Conservation (phyloP, 2,329 filamentous ascomycete genomes). For the Colletotrichum melonis region DNA sequence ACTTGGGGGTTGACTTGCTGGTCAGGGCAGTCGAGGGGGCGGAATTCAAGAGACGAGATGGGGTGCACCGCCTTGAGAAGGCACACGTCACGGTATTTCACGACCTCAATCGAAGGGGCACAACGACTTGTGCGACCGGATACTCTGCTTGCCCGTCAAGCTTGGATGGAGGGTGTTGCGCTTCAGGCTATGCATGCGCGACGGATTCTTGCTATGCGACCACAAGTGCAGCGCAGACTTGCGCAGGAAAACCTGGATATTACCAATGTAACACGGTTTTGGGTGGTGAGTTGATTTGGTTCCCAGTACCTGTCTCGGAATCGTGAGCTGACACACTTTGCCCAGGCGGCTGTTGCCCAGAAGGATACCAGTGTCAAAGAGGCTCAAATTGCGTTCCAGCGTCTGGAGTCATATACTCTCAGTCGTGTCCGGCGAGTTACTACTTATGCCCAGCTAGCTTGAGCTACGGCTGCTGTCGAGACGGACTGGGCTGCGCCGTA, state of each 20-base stretch:
- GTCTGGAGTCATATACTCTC: conserved; percentile 51
- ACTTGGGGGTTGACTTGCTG: not conserved
- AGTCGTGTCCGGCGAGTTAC: conserved; percentile 56
- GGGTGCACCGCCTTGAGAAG: conserved; percentile 46
- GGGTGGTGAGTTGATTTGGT: conserved; percentile 44
- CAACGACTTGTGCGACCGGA: conserved; percentile 39
- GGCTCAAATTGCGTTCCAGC: conserved; percentile 55
- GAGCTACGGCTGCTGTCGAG: conserved; percentile 64
- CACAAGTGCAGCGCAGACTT: conserved; percentile 54
- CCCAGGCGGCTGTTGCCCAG: conserved; percentile 57
- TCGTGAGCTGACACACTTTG: not conserved
- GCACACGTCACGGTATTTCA: conserved; percentile 33
- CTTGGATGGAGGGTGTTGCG: conserved; percentile 60
- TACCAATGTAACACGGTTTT: conserved; percentile 53
- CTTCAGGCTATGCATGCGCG: conserved; percentile 59
- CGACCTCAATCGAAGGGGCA: conserved; percentile 33
- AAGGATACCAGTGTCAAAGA: conserved; percentile 56
- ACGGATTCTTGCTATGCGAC: conserved; percentile 59
- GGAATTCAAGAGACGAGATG: conserved; percentile 44
- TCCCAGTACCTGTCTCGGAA: conserved; percentile 5
- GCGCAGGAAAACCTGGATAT: conserved; percentile 49
- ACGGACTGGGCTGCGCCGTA: conserved; percentile 60
- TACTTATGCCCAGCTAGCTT: conserved; percentile 62
- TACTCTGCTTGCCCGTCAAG: conserved; percentile 50
- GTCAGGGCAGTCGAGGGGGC: conserved; percentile 30